A percentile compares a stretch with the other conserved stretches of the same genome.
These are phyloP conservation scores for Epichloe baconii DNA, from an alignment of 2,329 filamentous ascomycete species.

Conservation along the genomic window DNA sequence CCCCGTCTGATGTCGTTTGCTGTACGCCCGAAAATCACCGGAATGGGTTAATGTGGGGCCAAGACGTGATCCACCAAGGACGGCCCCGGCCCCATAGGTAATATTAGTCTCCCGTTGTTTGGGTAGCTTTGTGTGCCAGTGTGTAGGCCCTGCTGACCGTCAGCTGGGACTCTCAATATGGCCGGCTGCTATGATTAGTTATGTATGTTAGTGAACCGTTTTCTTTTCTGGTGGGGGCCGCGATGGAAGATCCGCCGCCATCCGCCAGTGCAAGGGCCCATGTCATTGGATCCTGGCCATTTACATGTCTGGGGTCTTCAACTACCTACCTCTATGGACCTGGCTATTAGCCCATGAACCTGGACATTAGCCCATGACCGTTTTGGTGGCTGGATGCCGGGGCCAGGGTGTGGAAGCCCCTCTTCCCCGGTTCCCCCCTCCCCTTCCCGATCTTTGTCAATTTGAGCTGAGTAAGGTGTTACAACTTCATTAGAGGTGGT, in stretches of 20 bases:
- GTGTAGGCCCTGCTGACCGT: not conserved
- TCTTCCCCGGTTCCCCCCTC: no score
- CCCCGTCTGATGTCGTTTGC: no score
- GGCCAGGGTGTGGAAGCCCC: not conserved
- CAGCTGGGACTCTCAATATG: not conserved
- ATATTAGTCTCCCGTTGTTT: not conserved
- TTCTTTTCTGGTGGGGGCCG: not conserved
- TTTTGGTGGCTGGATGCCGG: not conserved
- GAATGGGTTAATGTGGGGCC: not conserved
- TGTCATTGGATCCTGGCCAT: not conserved
- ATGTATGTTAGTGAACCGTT: not conserved
- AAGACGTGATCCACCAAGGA: not conserved
- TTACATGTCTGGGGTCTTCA: no score
- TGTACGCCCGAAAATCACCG: constrained; percentile 1
- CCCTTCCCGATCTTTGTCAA: no score
- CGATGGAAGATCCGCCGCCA: not conserved
- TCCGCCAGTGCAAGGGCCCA: not conserved
- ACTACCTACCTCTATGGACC: no score
- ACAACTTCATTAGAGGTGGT: not conserved
- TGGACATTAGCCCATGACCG: not conserved
- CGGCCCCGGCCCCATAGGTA: not conserved
- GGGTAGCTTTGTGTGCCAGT: not conserved
- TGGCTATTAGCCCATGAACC: no score
- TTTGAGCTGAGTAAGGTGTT: not conserved
- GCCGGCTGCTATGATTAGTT: constrained; percentile 2